Percentiles rank a stretch among this genome's conserved stretches.
These are phyloP conservation scores for Suhomyces coccinellae DNA, from an alignment of 1,139 yeast species.

Conservation along the genomic window DNA sequence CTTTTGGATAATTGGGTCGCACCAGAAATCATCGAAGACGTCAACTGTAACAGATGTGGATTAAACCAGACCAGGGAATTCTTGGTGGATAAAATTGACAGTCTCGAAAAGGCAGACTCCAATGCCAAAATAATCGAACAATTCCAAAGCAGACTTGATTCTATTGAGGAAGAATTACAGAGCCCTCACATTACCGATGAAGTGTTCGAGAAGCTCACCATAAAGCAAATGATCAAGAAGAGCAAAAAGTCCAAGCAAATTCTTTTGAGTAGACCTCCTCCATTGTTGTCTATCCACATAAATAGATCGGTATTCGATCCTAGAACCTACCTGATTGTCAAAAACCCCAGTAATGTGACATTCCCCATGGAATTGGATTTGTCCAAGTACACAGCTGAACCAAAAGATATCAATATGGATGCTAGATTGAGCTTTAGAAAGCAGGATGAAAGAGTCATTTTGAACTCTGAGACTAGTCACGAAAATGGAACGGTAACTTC, in stretches of 20 bases:
- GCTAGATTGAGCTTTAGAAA: conserved; percentile 75
- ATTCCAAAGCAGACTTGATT: conserved; percentile 51
- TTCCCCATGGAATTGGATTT: conserved; percentile 71
- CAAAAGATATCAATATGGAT: conserved; percentile 71
- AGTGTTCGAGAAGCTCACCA: conserved; percentile 69
- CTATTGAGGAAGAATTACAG: conserved; percentile 56
- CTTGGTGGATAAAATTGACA: conserved; percentile 39
- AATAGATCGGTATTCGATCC: conserved; percentile 93
- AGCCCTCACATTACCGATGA: conserved; percentile 79
- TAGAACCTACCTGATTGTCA: conserved; percentile 75
- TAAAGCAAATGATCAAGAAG: conserved; percentile 72
- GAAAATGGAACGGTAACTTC: not conserved
- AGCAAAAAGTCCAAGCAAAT: conserved; percentile 83
- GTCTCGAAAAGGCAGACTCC: conserved; percentile 24
- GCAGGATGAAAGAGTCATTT: conserved; percentile 38
- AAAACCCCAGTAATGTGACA: conserved; percentile 78
- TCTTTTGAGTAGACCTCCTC: conserved; percentile 78
- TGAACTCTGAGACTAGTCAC: not conserved
- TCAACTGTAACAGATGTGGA: conserved; percentile 91
- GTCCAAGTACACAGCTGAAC: conserved; percentile 67
- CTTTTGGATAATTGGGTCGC: conserved; percentile 71
- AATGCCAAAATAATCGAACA: conserved; percentile 45
- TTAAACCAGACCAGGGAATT: conserved; percentile 59
- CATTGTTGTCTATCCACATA: conserved; percentile 78
- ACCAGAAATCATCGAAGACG: conserved; percentile 87